phyloP scores from a whole-genome alignment of 1,284 basidiomycete genomes.

The Pseudozyma sp. region DNA sequence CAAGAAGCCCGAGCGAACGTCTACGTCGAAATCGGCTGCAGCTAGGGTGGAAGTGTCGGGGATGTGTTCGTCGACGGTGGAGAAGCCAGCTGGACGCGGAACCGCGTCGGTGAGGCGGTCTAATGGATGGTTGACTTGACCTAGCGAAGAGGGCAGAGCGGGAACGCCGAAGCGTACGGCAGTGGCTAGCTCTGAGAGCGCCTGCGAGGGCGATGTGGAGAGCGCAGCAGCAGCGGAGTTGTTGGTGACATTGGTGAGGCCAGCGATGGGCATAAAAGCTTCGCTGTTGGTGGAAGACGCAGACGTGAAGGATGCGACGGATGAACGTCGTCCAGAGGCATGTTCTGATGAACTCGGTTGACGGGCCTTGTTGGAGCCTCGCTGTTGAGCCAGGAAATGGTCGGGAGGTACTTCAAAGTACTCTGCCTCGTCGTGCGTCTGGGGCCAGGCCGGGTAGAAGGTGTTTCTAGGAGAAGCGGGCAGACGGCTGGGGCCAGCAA shows the following conservation, averaged over 20 bases:
- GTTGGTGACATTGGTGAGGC: conserved; percentile 8
- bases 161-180: conserved; percentile 40
- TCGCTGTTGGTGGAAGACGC: conserved; percentile 6
- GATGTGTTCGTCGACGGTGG: conserved; percentile 51
- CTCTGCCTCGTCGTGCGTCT: conserved; percentile 44
- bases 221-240: conserved; percentile 4
- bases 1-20: conserved; percentile 90
- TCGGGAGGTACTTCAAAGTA: conserved; percentile 59
- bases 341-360: conserved; percentile 12
- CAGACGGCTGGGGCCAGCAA: conserved; percentile 33
- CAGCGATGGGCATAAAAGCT: conserved; percentile 31
- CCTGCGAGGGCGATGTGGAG: conserved; percentile 14
- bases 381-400: conserved; percentile 60
- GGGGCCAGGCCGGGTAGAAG: conserved; percentile 47
- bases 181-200: conserved; percentile 44
- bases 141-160: conserved; percentile 22
- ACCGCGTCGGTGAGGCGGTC: conserved; percentile 41
- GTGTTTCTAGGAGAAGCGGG: conserved; percentile 29
- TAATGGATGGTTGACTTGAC: conserved; percentile 5
- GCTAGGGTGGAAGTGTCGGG: conserved; percentile 85
- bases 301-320: conserved; percentile 9
- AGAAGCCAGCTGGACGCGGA: conserved; percentile 42
- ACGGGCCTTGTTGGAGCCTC: conserved; percentile 32
- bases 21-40: conserved; percentile 93
- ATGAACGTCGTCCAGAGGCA: conserved; percentile 15